Conservation (phyloP, 805 yeast species). For the Danielia oregonensis region DNA sequence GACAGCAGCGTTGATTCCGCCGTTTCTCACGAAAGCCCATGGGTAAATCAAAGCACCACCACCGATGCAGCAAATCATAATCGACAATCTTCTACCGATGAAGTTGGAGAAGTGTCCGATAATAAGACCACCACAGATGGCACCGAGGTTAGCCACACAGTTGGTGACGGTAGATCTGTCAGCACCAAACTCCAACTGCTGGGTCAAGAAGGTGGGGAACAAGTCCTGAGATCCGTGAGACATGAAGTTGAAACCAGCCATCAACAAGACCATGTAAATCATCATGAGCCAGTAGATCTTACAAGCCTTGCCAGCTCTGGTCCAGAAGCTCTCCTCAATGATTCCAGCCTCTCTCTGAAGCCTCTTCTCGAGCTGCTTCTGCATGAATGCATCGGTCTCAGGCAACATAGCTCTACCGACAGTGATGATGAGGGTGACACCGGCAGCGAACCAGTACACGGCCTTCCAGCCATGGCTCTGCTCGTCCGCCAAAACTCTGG, state of each 20-base stretch:
- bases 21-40: conserved; percentile 28
- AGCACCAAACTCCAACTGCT: conserved; percentile 44
- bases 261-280: conserved; percentile 34
- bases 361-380: conserved; percentile 3
- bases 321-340: conserved; percentile 6
- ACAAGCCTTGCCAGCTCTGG: conserved; percentile 9
- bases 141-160: conserved; percentile 64
- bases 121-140: conserved; percentile 58
- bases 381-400: conserved; percentile 7
- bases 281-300: conserved; percentile 30
- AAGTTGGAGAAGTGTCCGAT: conserved; percentile 57
- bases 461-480: conserved; percentile 11
- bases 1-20: conserved; percentile 54
- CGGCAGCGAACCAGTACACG: conserved; percentile 9
- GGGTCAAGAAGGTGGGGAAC: conserved; percentile 58
- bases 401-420: conserved; percentile 7
- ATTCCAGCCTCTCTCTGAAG: conserved; percentile 5
- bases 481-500: conserved; percentile 10
- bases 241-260: conserved; percentile 69
- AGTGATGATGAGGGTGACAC: conserved; percentile 4
- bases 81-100: conserved; percentile 58
- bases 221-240: conserved; percentile 76
- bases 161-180: conserved; percentile 57
- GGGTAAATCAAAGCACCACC: conserved; percentile 66
- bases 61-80: conserved; percentile 45